Base-by-base conservation (phyloP, 2,329 filamentous ascomycete species). In the Chaetomium olivaceum region DNA sequence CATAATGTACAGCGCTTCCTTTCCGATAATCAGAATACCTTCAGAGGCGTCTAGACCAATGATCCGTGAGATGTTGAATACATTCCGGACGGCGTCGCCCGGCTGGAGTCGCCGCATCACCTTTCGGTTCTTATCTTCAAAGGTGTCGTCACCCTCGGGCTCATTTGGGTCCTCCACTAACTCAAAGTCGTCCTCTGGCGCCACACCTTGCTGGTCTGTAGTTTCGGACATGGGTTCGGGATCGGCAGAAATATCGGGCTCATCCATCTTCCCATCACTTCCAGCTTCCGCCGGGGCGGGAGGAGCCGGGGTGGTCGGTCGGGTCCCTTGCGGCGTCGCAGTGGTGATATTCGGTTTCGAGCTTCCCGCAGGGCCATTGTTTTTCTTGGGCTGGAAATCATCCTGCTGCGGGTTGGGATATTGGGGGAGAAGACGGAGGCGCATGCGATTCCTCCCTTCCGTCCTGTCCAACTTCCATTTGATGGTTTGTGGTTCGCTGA, bases 71-170 rank as follows among this genome's bases (percentile, higher is more conserved):
- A 98, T 89, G 72, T 99, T 99, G 82, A 92, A 96, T 1, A 97
- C 92, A 64, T 92, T 91, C 75, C 97, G 92, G 1, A 99, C 94
- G 63, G 93, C 87, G 73, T 99, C 95, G 5, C 93, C 93, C 14
- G 91, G 90, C 71, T 97, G 90, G 12, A 99, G 83, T 69, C 92
- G 94, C 60, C 95, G 87, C 92, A 98, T 96, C 54, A 99, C 94
- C 77, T 97, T 97, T 54, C 96, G 87, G 74, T 99, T 98, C 80
- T 97, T 98, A 77, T 99, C 96, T 77, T 99, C 96, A 68, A 96
- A 96, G 1, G 89, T 89, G 70, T 90, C 87, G 16, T 88, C 86
- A 1, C 79, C 82, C 55, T 95, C 92, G 29, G 91, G 87, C 64
- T 94, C 91, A 72, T 93, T 93, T 0, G 94, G 93, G 67, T 97